Conservation (phyloP, 768 basidiomycete species). For the Mycena indigotica region DNA sequence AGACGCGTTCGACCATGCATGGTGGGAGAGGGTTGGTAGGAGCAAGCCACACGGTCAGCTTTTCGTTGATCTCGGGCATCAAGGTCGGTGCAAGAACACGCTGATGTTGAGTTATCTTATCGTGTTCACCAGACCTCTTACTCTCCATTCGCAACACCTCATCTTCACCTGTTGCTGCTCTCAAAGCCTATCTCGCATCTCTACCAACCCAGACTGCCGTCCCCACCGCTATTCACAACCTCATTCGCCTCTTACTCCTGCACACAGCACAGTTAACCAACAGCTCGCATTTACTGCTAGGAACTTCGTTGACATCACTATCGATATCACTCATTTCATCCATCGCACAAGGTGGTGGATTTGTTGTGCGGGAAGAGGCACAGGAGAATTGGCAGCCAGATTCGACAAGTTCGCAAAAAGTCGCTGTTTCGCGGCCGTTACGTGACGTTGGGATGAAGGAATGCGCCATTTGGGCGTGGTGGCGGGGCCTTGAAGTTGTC, state of each 20-base stretch:
- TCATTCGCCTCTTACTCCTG: conserved; percentile 70
- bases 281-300: conserved; percentile 79
- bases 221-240: conserved; percentile 54
- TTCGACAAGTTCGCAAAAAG: conserved; percentile 18
- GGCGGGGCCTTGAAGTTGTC: conserved; percentile 57
- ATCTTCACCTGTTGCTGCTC: conserved; percentile 29
- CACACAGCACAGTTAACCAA: conserved; percentile 58
- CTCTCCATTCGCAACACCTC: conserved; percentile 26
- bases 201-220: conserved; percentile 78
- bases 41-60: conserved; percentile 29
- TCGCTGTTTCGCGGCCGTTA: conserved; percentile 68
- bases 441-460: conserved; percentile 79
- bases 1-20: conserved; percentile 68
- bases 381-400: conserved; percentile 68
- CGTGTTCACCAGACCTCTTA: conserved; percentile 40
- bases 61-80: conserved; percentile 52
- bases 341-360: conserved; percentile 78
- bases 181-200: conserved; percentile 58
- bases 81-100: conserved; percentile 53
- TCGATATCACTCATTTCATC: conserved; percentile 74
- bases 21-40: conserved; percentile 61
- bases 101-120: no score
- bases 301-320: conserved; percentile 77
- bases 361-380: conserved; percentile 64
- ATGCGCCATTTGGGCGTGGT: conserved; percentile 77